Evolutionary conservation across 306 rosid genomes (phyloP).

Genomic region (Cucurbita moschata): DNA sequence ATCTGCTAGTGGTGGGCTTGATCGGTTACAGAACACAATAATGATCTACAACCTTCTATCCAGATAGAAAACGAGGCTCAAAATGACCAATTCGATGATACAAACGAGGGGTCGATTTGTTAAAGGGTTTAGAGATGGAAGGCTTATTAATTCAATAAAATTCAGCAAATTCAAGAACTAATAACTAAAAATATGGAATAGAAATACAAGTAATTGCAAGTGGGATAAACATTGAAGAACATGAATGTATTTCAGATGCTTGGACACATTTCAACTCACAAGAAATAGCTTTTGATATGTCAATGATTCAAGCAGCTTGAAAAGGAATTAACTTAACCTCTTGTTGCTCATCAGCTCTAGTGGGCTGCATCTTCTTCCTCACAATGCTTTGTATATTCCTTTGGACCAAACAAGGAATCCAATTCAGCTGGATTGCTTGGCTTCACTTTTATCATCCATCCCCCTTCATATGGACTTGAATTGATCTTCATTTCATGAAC

Average conservation of each 20-base stretch:
- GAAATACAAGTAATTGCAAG: background rate
- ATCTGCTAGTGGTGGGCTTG: no score
- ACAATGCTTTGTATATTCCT: conserved; percentile 69
- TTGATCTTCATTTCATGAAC: conserved; percentile 38
- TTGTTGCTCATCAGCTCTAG: conserved; percentile 10
- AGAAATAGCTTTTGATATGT: conserved; percentile 1
- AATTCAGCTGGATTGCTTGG: conserved; percentile 52
- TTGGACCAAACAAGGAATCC: conserved; percentile 52
- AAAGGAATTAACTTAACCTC: background rate
- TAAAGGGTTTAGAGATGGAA: background rate
- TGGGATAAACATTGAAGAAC: background rate
- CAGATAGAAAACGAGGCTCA: no score
- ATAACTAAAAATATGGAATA: background rate
- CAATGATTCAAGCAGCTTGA: background rate
- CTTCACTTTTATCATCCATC: conserved; percentile 92
- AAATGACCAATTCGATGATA: no score
- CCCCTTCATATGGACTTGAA: conserved; percentile 75
- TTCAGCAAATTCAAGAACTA: background rate
- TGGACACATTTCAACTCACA: background rate
- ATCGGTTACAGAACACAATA: no score
- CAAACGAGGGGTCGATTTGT: no score
- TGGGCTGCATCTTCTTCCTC: conserved; percentile 87
- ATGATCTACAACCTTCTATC: no score
- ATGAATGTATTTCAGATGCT: background rate
- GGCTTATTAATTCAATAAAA: background rate